Evolutionary conservation across 306 rosid species (phyloP), one percentile per base, ranked within the genome.

Genomic region (Elaeagnus macrophylla): DNA sequence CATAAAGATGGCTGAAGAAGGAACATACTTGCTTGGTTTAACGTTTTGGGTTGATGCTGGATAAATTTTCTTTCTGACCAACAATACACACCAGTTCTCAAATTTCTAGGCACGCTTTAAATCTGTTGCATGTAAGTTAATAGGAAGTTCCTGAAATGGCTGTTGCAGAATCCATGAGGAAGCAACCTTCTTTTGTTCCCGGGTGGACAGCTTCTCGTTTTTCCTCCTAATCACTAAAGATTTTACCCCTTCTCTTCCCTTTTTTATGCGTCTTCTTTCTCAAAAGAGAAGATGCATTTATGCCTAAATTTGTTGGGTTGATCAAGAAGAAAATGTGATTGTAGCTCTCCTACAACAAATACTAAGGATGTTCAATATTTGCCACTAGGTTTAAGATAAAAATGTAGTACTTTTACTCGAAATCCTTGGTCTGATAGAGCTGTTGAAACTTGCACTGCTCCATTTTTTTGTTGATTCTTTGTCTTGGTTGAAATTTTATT

Each of bases 381-480:
- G 86, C 85, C 93, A 67, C 75, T 84, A 87, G 95, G 95, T 76
- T 86, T 75, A 68, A 81, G 89, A 53, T 81, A 13, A 66, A 79
- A 79, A 72, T 81, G 86, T 86, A 86, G 88, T 74, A 67, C 51
- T 70, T 53, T 44, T 57, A 59, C 71, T 72, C 63, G 25, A 49
- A 51, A 74, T 64, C 86, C 72, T 66, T 70, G 81, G 76, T 81
- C 84, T 90, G 85, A 81, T 79, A 80, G 79, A 79, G 83, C 75
- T 79, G 82, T 83, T 75, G 72, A 79, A 78, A 75, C 90, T 67
- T 83, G 81, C 75, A 72, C 76, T 74, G 77, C 86, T 53, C 79
- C 76, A 83, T 83, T 90, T 83, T 76, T 86, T 82, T 73, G 79
- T 89, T 83, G 84, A 83, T 86, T 90, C 77, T 77, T 80, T 82